Evolutionary conservation across 2,329 filamentous ascomycete genomes (phyloP).

Genomic region (Fusarium sp.): DNA sequence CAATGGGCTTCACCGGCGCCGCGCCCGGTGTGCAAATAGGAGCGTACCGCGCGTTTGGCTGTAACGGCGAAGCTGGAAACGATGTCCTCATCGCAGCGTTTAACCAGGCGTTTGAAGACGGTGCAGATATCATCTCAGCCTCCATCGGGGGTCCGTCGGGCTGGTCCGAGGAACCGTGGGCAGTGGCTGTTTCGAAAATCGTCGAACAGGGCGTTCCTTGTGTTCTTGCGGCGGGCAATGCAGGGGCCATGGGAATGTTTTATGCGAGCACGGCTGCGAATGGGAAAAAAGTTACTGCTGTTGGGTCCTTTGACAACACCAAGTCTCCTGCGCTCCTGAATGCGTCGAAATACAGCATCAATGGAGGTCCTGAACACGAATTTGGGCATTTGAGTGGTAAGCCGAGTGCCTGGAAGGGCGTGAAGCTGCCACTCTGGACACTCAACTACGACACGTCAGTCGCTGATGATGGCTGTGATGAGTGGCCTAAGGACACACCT

Average conservation of each 20-base stretch:
- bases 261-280: slow-evolving; percentile 59
- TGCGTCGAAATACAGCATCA: slow-evolving; percentile 53
- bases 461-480: slow-evolving; percentile 60
- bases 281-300: slow-evolving; percentile 57
- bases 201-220: slow-evolving; percentile 63
- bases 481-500: slow-evolving; percentile 62
- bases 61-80: slow-evolving; percentile 58
- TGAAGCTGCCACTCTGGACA: slow-evolving; percentile 60
- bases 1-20: slow-evolving; percentile 64
- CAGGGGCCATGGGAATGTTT: slow-evolving; percentile 57
- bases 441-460: slow-evolving; percentile 59
- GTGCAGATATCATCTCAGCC: slow-evolving; percentile 65
- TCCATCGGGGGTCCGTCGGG: slow-evolving; percentile 62
- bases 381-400: slow-evolving; percentile 57
- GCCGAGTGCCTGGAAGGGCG: slow-evolving; percentile 54
- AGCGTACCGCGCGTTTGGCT: slow-evolving; percentile 67
- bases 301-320: slow-evolving; percentile 61
- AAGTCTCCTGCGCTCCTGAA: slow-evolving; percentile 54
- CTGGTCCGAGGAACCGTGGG: slow-evolving; percentile 62
- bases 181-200: slow-evolving; percentile 60
- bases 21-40: slow-evolving; percentile 65
- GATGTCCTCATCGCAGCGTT: slow-evolving; percentile 69
- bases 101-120: slow-evolving; percentile 68
- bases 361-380: slow-evolving; percentile 42
- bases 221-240: slow-evolving; percentile 63